Conservation (phyloP, 257 asterid species). For the Cynanchum wilfordii region DNA sequence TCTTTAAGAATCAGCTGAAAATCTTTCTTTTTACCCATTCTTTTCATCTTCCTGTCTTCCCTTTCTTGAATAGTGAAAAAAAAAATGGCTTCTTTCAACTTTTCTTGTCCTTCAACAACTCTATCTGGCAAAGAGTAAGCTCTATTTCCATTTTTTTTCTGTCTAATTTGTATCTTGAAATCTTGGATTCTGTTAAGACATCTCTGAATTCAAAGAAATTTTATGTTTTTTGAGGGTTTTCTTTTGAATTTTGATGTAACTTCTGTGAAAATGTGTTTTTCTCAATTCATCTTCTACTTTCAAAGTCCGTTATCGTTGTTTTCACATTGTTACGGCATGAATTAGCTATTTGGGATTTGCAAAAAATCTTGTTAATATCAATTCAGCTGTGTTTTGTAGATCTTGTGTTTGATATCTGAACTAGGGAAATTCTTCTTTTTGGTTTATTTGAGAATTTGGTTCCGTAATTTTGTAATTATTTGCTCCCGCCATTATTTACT, state of each 20-base stretch:
- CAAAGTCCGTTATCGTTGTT: background rate
- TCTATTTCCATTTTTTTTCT: background rate
- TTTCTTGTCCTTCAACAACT: conserved; percentile 54
- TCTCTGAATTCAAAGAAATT: background rate
- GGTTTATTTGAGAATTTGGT: background rate
- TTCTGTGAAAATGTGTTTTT: background rate
- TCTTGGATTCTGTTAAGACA: background rate
- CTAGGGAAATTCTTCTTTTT: background rate
- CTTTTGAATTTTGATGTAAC: conserved; percentile 3
- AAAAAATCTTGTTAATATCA: background rate
- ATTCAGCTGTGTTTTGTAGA: background rate
- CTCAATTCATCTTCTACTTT: background rate
- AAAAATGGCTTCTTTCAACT: conserved; percentile 58
- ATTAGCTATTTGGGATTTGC: background rate
- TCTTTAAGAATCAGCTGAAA: conserved; percentile 2
- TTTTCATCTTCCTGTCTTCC: background rate
- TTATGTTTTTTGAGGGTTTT: background rate
- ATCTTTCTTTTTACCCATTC: background rate
- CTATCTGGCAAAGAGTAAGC: conserved; percentile 56
- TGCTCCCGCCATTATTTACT: background rate
- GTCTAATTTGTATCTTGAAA: background rate
- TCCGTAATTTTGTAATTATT: background rate
- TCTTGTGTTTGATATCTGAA: background rate
- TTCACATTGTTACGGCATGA: background rate
- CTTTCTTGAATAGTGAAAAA: background rate